A percentile compares a stretch with the other conserved stretches of the same genome.
Conservation (phyloP, 768 basidiomycete genomes). For the Steccherinum ochraceum region DNA sequence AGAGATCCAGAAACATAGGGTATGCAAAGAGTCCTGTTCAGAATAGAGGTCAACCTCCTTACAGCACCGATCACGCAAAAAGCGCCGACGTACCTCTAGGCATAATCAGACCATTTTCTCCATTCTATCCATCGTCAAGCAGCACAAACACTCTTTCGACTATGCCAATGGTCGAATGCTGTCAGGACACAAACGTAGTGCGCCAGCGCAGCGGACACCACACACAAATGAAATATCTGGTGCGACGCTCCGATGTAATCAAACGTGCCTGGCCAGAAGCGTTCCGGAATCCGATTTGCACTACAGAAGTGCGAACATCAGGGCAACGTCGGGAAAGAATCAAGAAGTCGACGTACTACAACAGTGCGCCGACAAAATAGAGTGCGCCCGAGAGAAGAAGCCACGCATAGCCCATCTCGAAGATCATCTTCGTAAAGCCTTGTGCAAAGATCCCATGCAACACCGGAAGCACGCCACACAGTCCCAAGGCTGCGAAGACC, state of each 20-base stretch:
- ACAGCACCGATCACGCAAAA: no score
- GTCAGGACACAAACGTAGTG: slow-evolving; percentile 57
- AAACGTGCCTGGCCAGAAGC: slow-evolving; percentile 67
- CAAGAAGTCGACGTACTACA: slow-evolving; percentile 55
- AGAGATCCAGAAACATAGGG: not conserved
- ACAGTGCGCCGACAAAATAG: slow-evolving; percentile 73
- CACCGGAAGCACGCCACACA: slow-evolving; percentile 63
- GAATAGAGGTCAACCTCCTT: no score
- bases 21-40: not conserved
- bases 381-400: slow-evolving; percentile 60
- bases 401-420: slow-evolving; percentile 68
- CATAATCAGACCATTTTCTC: not conserved
- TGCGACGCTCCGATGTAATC: slow-evolving; percentile 78
- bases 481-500: slow-evolving; percentile 75
- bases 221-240: slow-evolving; percentile 85
- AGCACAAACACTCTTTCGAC: slow-evolving; percentile 13
- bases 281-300: slow-evolving; percentile 79
- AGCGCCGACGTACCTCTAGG: no score
- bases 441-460: slow-evolving; percentile 55
- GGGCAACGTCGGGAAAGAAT: not conserved
- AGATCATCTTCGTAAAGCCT: slow-evolving; percentile 46
- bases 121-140: not conserved
- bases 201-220: slow-evolving; percentile 63
- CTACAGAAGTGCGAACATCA: slow-evolving; percentile 41
- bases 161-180: slow-evolving; percentile 55